Evolutionary conservation across 495 filamentous ascomycete species (phyloP).

Genomic region (Hypoxylon intermedium): DNA sequence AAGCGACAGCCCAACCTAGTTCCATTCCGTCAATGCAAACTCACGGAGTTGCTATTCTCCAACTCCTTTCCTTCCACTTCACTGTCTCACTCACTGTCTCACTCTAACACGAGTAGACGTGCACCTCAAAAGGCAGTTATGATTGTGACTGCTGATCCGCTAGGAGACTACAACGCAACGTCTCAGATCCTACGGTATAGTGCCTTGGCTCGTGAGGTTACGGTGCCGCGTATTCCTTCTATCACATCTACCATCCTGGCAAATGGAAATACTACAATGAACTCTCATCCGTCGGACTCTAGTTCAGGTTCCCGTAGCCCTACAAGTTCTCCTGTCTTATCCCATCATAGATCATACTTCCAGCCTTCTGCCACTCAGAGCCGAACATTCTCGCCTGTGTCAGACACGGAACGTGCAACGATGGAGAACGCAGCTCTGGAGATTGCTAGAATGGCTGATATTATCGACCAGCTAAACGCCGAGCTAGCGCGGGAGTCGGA

Average conservation of each 20-base stretch:
- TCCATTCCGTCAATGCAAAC: slow-evolving; percentile 93
- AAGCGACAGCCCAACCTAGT: slow-evolving; percentile 71
- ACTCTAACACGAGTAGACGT: slow-evolving; percentile 48
- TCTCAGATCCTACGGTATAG: slow-evolving; percentile 96
- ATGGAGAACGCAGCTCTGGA: slow-evolving; percentile 78
- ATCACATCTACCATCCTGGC: slow-evolving; percentile 61
- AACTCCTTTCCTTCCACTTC: slow-evolving; percentile 84
- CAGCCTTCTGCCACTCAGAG: slow-evolving; percentile 51
- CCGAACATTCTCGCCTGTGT: slow-evolving; percentile 51
- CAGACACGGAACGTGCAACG: slow-evolving; percentile 66
- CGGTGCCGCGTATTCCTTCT: slow-evolving; percentile 86
- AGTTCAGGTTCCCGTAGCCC: slow-evolving; percentile 46
- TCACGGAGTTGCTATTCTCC: slow-evolving; percentile 94
- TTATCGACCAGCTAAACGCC: slow-evolving; percentile 73
- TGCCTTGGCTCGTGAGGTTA: slow-evolving; percentile 90
- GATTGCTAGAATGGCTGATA: slow-evolving; percentile 74
- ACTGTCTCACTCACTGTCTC: slow-evolving; percentile 53
- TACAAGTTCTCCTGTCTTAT: slow-evolving; percentile 42
- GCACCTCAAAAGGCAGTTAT: slow-evolving; percentile 88
- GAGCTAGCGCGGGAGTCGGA: slow-evolving; percentile 64
- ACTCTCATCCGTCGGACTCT: slow-evolving; percentile 39
- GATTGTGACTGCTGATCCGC: slow-evolving; percentile 94
- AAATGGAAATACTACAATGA: slow-evolving; percentile 56
- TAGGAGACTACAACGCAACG: slow-evolving; percentile 95
- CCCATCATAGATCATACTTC: slow-evolving; percentile 41